Evolutionary conservation across 805 yeast species (phyloP).

Genomic region (Ogataea sp.): DNA sequence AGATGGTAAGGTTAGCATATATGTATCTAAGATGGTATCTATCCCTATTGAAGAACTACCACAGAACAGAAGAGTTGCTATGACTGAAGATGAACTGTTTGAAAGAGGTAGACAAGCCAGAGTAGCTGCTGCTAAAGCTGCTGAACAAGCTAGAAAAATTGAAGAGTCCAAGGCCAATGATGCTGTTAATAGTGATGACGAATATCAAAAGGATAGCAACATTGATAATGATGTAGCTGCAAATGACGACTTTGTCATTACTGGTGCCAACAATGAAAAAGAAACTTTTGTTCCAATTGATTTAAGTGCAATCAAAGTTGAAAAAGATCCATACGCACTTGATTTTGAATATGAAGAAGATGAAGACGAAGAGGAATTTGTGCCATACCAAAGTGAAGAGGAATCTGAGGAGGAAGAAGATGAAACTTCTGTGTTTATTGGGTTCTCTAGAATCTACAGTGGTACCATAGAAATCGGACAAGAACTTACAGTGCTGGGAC

Average conservation of each 20-base stretch:
- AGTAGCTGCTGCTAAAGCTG: conserved; percentile 60
- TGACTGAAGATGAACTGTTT: conserved; percentile 47
- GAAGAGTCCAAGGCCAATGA: conserved; percentile 15
- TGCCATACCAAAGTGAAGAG: conserved; percentile 35
- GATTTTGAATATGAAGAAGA: too few species aligned
- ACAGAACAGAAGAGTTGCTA: conserved; percentile 30
- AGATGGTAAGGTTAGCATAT: conserved; percentile 62
- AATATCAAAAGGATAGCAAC: too few species aligned
- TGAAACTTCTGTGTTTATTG: conserved; percentile 51
- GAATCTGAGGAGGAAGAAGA: conserved; percentile 39
- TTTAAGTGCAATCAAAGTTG: too few species aligned
- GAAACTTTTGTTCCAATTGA: too few species aligned
- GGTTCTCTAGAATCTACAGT: conserved; percentile 82
- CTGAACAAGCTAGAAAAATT: conserved; percentile 35
- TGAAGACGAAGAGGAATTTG: conserved; percentile 6
- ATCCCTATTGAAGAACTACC: conserved; percentile 81
- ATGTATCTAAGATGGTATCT: conserved; percentile 83
- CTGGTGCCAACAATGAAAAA: neutral
- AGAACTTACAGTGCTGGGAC: conserved; percentile 69
- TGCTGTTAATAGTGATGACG: neutral
- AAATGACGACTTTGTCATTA: conserved; percentile 12
- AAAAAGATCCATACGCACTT: too few species aligned
- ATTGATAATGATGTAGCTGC: neutral
- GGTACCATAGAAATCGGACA: conserved; percentile 78
- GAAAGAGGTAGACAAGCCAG: conserved; percentile 61